Conservation (phyloP, 768 basidiomycete genomes). For the Nevesoporus exiguus region DNA sequence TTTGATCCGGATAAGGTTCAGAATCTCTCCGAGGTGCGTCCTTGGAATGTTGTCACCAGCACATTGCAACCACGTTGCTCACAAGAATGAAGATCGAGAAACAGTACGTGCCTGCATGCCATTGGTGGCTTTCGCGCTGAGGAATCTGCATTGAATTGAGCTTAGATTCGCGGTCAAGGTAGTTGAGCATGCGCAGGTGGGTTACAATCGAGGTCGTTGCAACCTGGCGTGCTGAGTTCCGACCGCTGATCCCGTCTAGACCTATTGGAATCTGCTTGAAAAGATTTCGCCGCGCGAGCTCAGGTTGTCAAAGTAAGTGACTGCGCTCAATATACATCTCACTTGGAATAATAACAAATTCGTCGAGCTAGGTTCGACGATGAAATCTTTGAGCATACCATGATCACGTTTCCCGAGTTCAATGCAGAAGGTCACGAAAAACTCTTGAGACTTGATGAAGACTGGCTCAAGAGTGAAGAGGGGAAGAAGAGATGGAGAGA, state of each 20-base stretch:
- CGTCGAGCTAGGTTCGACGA: constrained; percentile 68
- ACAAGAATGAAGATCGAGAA: constrained; percentile 76
- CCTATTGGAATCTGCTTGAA: constrained; percentile 92
- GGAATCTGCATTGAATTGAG: constrained; percentile 6
- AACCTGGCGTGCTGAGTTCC: constrained; percentile 5
- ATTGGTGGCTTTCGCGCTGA: constrained; percentile 9
- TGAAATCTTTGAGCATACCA: constrained; percentile 80
- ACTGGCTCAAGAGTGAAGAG: constrained; percentile 83
- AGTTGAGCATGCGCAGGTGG: constrained; percentile 92
- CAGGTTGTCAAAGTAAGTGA: constrained; percentile 73
- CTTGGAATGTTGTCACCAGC: constrained; percentile 3
- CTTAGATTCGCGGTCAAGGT: constrained; percentile 64
- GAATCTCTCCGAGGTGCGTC: constrained; percentile 79
- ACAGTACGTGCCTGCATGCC: constrained; percentile 56
- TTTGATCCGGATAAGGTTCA: constrained; percentile 93
- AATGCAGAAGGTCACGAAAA: constrained; percentile 44
- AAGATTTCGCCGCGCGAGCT: constrained; percentile 74
- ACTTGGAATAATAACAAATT: constrained; percentile 15
- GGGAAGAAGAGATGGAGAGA: constrained; percentile 91
- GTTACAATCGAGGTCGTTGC: constrained; percentile 19
- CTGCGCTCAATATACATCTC: constrained; percentile 1
- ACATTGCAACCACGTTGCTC: constrained; percentile 21
- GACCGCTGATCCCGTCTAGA: constrained; percentile 43
- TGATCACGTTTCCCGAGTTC: constrained; percentile 80
- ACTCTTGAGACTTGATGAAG: constrained; percentile 71